Evolutionary conservation across 306 rosid species (phyloP).

Genomic region (Bauhinia variegata): DNA sequence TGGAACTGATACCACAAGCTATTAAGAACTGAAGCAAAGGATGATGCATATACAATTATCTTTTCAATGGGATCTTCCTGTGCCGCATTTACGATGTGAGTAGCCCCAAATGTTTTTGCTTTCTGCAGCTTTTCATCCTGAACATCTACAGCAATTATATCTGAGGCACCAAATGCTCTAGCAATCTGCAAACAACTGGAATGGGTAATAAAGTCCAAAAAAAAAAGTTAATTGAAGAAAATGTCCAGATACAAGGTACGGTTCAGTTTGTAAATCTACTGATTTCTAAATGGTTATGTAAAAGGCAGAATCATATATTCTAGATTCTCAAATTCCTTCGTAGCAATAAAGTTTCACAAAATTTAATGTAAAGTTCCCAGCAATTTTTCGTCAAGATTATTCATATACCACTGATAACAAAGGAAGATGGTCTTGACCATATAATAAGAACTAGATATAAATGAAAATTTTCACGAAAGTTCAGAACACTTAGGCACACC

Average conservation of each 20-base stretch:
- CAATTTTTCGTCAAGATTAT: not conserved
- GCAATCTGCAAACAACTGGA: constrained; percentile 99
- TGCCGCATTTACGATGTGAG: constrained; percentile 76
- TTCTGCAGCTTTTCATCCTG: constrained; percentile 83
- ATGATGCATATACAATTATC: constrained; percentile 61
- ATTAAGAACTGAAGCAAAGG: constrained; percentile 33
- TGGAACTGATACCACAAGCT: constrained; percentile 8
- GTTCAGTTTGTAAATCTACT: constrained; percentile 16
- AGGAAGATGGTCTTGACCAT: not conserved
- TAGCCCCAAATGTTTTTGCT: constrained; percentile 87
- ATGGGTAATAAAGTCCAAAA: constrained; percentile 33
- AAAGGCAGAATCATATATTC: not conserved
- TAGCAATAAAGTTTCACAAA: constrained; percentile 4
- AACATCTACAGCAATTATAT: constrained; percentile 90
- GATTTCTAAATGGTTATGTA: constrained; percentile 15
- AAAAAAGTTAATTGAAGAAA: constrained; percentile 28
- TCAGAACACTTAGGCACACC: not conserved
- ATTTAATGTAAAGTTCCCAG: constrained; percentile 11
- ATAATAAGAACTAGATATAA: not conserved
- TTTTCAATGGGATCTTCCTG: constrained; percentile 78
- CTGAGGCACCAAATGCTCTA: constrained; percentile 95
- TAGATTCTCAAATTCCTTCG: constrained; percentile 1
- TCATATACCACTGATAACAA: not conserved
- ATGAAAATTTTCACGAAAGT: constrained; percentile 12
- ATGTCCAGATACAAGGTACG: constrained; percentile 16